Base-by-base conservation (phyloP, 257 asterid genomes). In the Ehretia macrophylla region DNA sequence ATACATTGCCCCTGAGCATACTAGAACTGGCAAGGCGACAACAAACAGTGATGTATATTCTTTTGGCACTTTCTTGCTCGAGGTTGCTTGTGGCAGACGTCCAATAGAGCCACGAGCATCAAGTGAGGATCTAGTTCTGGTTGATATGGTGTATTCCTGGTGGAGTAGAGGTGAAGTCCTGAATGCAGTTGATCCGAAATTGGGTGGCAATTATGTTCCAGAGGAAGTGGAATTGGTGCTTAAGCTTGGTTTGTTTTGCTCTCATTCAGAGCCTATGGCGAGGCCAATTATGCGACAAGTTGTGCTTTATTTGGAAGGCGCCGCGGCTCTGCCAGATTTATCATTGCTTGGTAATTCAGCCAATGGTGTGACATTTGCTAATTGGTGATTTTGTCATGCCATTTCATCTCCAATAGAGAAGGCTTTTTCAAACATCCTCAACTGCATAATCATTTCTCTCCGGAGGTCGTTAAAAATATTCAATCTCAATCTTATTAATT, bases 1-100 rank as follows among this genome's bases (percentile, higher is more conserved):
- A 22, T 85, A 83, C 51, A 69, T 85, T 27, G 95, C 95, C 3
- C 92, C 92, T 0, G 92, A 86, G 74, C 92, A 76, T 19, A 47
- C 81, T 0, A 55, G 86, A 20, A 83, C 92, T 0, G 95, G 88
- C 8, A 71, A 58, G 74, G 91, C 95, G 8, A 78, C 95, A 0
- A 78, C 86, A 0, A 55, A 80, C 60, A 72, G 76, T 0, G 95
- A 86, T 42, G 91, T 83, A 46, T 86, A 68, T 37, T 85, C 85
- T 0, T 86, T 83, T 58, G 95, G 95, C 8, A 85, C 86, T 0
- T 79, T 70, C 17, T 17, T 70, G 35, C 75, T 70, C 8, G 75
- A 70, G 52, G 75, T 70, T 11, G 86, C 63, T 0, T 71, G 83
- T 9, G 95, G 95, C 9, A 76, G 88, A 16, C 72, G 88, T 68